Percentiles rank a stretch among this genome's conserved stretches.
Conservation (phyloP, 345 rosid genomes). For the Gynandropsis gynandra region DNA sequence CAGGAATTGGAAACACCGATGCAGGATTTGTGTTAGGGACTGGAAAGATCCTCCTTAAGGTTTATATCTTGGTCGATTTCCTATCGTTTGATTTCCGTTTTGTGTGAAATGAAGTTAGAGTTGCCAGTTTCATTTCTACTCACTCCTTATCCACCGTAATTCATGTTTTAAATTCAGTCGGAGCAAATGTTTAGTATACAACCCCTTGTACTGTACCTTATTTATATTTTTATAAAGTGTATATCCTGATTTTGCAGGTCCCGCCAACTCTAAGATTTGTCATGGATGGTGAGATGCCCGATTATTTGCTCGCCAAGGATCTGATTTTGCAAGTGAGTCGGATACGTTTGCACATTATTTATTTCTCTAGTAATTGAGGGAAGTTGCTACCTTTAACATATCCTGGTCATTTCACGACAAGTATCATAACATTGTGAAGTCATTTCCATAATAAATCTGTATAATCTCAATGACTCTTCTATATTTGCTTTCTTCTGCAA, state of each 20-base stretch:
- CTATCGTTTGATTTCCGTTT: background rate
- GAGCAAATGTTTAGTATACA: background rate
- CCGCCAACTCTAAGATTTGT: constrained; percentile 92
- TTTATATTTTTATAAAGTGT: constrained; percentile 8
- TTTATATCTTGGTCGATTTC: constrained; percentile 17
- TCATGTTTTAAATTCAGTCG: background rate
- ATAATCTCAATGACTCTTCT: background rate
- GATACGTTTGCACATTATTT: constrained; percentile 1
- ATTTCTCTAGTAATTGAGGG: background rate
- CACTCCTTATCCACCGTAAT: no score
- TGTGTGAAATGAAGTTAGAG: background rate
- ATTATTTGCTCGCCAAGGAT: constrained; percentile 86
- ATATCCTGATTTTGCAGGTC: constrained; percentile 42
- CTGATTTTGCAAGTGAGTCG: constrained; percentile 86
- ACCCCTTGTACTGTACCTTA: background rate
- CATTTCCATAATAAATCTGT: constrained; percentile 3
- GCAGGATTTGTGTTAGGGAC: constrained; percentile 93
- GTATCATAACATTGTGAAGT: constrained; percentile 5
- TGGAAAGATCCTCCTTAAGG: constrained; percentile 94
- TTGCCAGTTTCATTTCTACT: constrained; percentile 5
- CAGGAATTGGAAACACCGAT: constrained; percentile 98
- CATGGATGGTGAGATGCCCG: constrained; percentile 97
- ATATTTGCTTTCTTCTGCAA: background rate
- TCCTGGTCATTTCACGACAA: constrained; percentile 4
- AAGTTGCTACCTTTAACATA: constrained; percentile 5